phyloP scores from a whole-genome alignment of 2,329 filamentous ascomycete genomes.

The Incumbomyces lentus region DNA sequence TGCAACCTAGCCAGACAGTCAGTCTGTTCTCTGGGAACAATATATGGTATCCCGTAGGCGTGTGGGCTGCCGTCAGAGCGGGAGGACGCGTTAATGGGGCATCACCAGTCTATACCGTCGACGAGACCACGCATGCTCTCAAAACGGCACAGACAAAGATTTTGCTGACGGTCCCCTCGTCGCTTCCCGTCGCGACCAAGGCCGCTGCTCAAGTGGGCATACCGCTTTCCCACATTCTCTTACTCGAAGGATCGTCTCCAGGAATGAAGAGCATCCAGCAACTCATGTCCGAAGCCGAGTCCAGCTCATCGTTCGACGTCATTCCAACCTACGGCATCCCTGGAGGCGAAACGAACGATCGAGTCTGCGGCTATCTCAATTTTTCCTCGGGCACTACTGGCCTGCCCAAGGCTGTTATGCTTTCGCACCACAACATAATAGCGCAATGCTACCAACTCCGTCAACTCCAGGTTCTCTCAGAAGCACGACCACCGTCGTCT shows the following conservation, averaged over 20 bases:
- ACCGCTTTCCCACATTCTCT: slow-evolving; percentile 40
- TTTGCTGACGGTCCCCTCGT: slow-evolving; percentile 46
- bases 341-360: slow-evolving; percentile 43
- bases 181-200: slow-evolving; percentile 43
- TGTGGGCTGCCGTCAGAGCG: slow-evolving; percentile 46
- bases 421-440: slow-evolving; percentile 46
- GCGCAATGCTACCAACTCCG: slow-evolving; percentile 52
- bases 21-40: slow-evolving; percentile 54
- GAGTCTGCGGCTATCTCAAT: slow-evolving; percentile 45
- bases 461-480: slow-evolving; percentile 27
- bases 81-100: slow-evolving; percentile 51
- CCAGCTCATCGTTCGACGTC: slow-evolving; percentile 31
- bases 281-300: slow-evolving; percentile 17
- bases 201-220: slow-evolving; percentile 47
- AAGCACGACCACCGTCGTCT: neutral
- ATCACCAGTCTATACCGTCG: slow-evolving; percentile 55
- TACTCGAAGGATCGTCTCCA: slow-evolving; percentile 43
- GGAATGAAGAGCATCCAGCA: slow-evolving; percentile 36
- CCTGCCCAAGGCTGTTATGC: slow-evolving; percentile 68
- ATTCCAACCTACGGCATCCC: slow-evolving; percentile 40
- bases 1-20: slow-evolving; percentile 46
- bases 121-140: slow-evolving; percentile 57
- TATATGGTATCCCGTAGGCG: slow-evolving; percentile 56
- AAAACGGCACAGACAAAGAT: slow-evolving; percentile 47
- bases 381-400: slow-evolving; percentile 69